phyloP scores from a whole-genome alignment of 2,329 filamentous ascomycete species.

The Metarhizium guizhouense region DNA sequence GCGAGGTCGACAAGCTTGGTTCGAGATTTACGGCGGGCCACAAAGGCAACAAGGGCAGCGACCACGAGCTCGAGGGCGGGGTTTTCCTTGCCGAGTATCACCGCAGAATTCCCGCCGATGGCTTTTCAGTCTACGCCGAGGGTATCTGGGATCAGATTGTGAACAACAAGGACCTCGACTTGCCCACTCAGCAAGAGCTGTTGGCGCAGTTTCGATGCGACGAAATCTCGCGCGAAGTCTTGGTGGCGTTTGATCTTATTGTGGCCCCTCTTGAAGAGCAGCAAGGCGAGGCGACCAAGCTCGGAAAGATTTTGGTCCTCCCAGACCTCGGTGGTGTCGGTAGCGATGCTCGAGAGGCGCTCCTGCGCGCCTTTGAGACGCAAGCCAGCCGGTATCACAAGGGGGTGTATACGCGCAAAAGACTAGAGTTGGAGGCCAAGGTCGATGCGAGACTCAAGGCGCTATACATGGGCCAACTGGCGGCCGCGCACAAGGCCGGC shows the following conservation, averaged over 20 bases:
- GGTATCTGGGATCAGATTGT: conserved; percentile 98
- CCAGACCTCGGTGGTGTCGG: conserved; percentile 67
- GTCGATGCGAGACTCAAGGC: conserved; percentile 82
- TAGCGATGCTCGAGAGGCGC: conserved; percentile 59
- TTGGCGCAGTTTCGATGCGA: conserved; percentile 96
- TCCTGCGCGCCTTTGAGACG: conserved; percentile 75
- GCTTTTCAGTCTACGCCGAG: conserved; percentile 89
- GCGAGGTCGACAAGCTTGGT: conserved; percentile 72
- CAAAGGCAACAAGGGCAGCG: conserved; percentile 56
- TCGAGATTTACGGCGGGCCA: conserved; percentile 76
- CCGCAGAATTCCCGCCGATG: conserved; percentile 88
- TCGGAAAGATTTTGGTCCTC: conserved; percentile 67
- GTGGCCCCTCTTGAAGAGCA: conserved; percentile 78
- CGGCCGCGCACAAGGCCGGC: conserved; percentile 80
- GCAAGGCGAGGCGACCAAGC: conserved; percentile 63
- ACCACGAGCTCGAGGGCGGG: conserved; percentile 67
- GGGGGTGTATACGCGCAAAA: conserved; percentile 82
- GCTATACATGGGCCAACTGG: conserved; percentile 80
- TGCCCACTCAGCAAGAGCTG: conserved; percentile 94
- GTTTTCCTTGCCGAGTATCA: conserved; percentile 94
- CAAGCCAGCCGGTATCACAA: conserved; percentile 96
- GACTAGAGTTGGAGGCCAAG: conserved; percentile 74
- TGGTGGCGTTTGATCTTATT: conserved; percentile 73
- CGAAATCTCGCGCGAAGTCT: conserved; percentile 85
- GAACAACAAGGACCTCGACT: conserved; percentile 93